These are phyloP conservation scores for Somion occarium DNA, from an alignment of 1,284 basidiomycete species.

Conservation along the genomic window DNA sequence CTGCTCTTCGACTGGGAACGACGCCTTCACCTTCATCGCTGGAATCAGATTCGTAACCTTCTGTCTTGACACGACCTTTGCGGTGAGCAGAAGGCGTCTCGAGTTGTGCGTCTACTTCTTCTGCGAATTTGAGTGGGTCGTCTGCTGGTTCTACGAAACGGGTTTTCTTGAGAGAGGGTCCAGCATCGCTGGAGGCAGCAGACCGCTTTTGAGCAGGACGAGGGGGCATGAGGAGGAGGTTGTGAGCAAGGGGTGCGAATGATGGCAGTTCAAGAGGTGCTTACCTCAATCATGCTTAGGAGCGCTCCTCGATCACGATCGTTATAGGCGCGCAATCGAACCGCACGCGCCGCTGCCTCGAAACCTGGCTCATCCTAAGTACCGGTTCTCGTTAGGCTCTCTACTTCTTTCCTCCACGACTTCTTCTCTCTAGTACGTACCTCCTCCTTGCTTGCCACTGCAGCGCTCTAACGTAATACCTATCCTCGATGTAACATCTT, in stretches of 20 bases:
- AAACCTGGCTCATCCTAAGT: too few relatives aligned
- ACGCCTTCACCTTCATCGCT: constrained; percentile 91
- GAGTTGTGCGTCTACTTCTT: constrained; percentile 68
- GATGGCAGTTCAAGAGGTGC: too few relatives aligned
- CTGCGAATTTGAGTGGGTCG: constrained; percentile 68
- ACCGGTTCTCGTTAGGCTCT: too few relatives aligned
- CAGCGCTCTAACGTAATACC: too few relatives aligned
- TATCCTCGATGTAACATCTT: too few relatives aligned
- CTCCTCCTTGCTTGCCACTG: too few relatives aligned
- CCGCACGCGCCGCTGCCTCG: too few relatives aligned
- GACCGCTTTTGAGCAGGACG: constrained; percentile 53
- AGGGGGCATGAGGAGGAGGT: constrained; percentile 36
- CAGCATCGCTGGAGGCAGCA: constrained; percentile 37
- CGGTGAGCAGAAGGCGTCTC: constrained; percentile 56
- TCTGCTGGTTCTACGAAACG: constrained; percentile 76
- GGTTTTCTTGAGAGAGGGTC: constrained; percentile 58
- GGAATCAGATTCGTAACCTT: constrained; percentile 93
- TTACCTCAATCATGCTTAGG: too few relatives aligned
- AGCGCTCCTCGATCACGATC: too few relatives aligned
- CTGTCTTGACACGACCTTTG: constrained; percentile 70
- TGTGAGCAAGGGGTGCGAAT: background rate
- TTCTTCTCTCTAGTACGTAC: too few relatives aligned
- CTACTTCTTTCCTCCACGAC: too few relatives aligned
- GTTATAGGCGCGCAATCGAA: too few relatives aligned
- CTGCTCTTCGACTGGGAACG: constrained; percentile 69